These are phyloP conservation scores for Chrysosporium queenslandicum DNA, from an alignment of 2,329 filamentous ascomycete species.

Conservation along the genomic window DNA sequence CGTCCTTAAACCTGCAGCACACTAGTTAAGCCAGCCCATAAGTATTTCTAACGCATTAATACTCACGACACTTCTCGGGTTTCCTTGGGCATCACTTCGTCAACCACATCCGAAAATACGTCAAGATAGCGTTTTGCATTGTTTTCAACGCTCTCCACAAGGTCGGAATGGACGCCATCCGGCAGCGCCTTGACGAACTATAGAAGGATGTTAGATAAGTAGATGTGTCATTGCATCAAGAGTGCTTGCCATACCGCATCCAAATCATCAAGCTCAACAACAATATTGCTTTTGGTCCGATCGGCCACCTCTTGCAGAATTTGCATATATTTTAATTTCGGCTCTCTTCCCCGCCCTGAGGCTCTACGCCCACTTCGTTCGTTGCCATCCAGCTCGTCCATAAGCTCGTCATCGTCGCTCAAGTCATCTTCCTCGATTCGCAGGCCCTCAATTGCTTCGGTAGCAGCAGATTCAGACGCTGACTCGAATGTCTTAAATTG, in stretches of 20 bases:
- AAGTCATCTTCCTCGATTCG: slow-evolving; percentile 78
- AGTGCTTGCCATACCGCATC: slow-evolving; percentile 49
- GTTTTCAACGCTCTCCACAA: slow-evolving; percentile 69
- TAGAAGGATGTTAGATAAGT: too few species aligned
- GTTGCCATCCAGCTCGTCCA: slow-evolving; percentile 61
- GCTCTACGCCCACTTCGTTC: slow-evolving; percentile 32
- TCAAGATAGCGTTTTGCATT: slow-evolving; percentile 97
- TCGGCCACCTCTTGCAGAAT: slow-evolving; percentile 81
- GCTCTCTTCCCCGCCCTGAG: slow-evolving; percentile 43
- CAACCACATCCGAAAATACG: slow-evolving; percentile 75
- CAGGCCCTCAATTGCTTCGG: slow-evolving; percentile 72
- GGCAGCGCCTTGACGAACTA: slow-evolving; percentile 67
- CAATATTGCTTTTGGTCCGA: slow-evolving; percentile 62
- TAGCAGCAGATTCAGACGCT: slow-evolving; percentile 55
- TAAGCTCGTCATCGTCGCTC: slow-evolving; percentile 85
- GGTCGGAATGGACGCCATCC: slow-evolving; percentile 55
- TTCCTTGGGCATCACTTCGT: slow-evolving; percentile 72
- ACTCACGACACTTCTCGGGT: slow-evolving; percentile 64
- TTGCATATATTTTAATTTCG: slow-evolving; percentile 78
- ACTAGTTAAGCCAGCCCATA: slow-evolving; percentile 19
- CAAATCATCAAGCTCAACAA: slow-evolving; percentile 84
- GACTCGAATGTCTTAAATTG: slow-evolving; percentile 71
- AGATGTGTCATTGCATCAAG: too few species aligned
- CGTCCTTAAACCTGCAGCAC: slow-evolving; percentile 74
- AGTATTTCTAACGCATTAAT: neutral